Evolutionary conservation across 2,329 filamentous ascomycete genomes (phyloP).

Genomic region (Chrysosporium keratinophilum): DNA sequence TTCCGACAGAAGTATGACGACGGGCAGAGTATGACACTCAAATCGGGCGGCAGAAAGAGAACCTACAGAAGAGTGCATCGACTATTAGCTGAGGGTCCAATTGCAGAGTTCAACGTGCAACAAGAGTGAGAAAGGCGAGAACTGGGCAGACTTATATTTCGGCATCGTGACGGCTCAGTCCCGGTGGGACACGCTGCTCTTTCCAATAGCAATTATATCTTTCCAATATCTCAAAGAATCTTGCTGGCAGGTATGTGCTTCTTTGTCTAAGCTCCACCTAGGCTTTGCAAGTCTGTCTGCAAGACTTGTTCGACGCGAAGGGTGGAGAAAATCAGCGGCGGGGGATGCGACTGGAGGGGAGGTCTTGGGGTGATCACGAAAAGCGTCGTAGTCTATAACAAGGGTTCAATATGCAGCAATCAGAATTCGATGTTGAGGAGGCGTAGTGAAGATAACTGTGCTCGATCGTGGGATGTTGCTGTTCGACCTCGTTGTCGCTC

Average conservation of each 20-base stretch:
- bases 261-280: not conserved
- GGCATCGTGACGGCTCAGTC: conserved; percentile 53
- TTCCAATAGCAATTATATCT: not conserved
- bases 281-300: not conserved
- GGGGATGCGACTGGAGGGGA: too few species aligned
- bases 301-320: not conserved
- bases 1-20: conserved; percentile 13
- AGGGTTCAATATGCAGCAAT: too few species aligned
- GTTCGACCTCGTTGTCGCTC: not conserved
- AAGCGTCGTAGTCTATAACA: too few species aligned
- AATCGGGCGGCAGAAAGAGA: conserved; percentile 13
- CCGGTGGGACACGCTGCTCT: not conserved
- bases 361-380: too few species aligned
- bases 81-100: conserved; percentile 28
- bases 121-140: not conserved
- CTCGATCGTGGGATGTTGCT: not conserved
- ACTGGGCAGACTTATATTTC: conserved; percentile 58
- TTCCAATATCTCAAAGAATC: not conserved
- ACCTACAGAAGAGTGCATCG: conserved; percentile 59
- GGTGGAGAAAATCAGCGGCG: too few species aligned
- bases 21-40: conserved; percentile 6
- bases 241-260: not conserved
- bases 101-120: not conserved
- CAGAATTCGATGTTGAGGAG: not conserved
- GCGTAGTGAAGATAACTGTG: not conserved